Base-by-base conservation (phyloP, 1,284 basidiomycete species). In the Xerocomus cyaneibrunnescens region DNA sequence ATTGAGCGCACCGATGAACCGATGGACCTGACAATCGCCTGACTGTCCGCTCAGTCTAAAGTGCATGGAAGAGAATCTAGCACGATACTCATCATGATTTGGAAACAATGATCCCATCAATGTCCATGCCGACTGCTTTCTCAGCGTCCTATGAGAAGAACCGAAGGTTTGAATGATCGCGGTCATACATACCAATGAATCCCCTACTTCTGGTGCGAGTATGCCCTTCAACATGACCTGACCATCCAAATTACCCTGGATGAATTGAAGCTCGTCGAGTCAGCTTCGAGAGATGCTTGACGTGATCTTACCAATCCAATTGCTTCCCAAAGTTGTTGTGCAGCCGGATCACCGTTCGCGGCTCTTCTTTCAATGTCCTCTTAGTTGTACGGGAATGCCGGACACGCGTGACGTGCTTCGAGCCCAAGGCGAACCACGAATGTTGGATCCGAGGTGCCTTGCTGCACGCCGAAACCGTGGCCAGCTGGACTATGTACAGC, bases 11-110 rank as follows among this genome's bases (percentile, higher is more conserved):
- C 85, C 83, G n/a, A 92, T 79, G 1, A 84, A 87, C 3, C 89
- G 89, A 62, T 94, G 91, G 3, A 94, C 76, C 68, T 94, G 91
- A 23, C 91, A 77, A 2, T 89, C 92, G 31, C 89, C 85, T 86
- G 31, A 21, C 14, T 2, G 16, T 30, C 23, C 10, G 10, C 4
- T 2, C 62, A 43, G 28, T 9, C 32, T 5, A 30, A 3, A 10
- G n/a, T n/a, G 13, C 7, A 10, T 30, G 28, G 3, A 7, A 30
- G 8, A 5, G 28, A 30, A 27, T 27, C 27, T 12, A 12, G 13
- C 28, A 30, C 3, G 13, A 30, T 7, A 32, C 28, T 13, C 22
- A 84, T 85, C 91, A 60, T 94, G 92, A 62, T 94, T 94, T 9
- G 28, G 85, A 89, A 8, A 93, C 87, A 17, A 93, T 70, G 52